phyloP scores from a whole-genome alignment of 2,329 filamentous ascomycete species.

The Scedosporium boydii region DNA sequence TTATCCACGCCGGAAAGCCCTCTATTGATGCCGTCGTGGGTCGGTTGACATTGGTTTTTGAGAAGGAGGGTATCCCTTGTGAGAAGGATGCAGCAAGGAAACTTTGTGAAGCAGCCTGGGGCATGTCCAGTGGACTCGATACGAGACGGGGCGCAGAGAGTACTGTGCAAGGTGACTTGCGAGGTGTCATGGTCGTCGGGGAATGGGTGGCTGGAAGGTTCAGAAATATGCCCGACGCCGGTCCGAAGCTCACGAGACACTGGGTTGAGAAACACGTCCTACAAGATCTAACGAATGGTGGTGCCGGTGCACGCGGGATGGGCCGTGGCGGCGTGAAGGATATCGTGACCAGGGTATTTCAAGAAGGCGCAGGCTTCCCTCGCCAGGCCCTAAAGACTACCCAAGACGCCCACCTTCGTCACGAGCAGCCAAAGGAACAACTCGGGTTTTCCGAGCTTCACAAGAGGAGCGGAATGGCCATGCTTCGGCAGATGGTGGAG shows the following conservation, averaged over 20 bases:
- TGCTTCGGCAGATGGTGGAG: slow-evolving; percentile 66
- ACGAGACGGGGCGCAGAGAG: slow-evolving; percentile 58
- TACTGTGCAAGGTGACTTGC: slow-evolving; percentile 62
- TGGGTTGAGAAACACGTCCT: slow-evolving; percentile 70
- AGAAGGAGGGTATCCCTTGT: slow-evolving; percentile 78
- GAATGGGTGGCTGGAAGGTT: slow-evolving; percentile 77
- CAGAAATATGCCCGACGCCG: slow-evolving; percentile 31
- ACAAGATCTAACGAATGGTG: slow-evolving; percentile 58
- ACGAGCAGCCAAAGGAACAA: slow-evolving; percentile 47
- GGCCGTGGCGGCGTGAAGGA: slow-evolving; percentile 65
- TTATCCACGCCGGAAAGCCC: slow-evolving; percentile 85
- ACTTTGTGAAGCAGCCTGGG: slow-evolving; percentile 76
- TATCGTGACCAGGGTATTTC: slow-evolving; percentile 68
- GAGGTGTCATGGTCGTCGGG: slow-evolving; percentile 75
- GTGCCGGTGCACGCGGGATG: slow-evolving; percentile 60
- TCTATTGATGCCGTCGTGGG: slow-evolving; percentile 75
- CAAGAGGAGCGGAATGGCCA: slow-evolving; percentile 63
- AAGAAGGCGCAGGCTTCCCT: slow-evolving; percentile 69
- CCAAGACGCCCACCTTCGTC: slow-evolving; percentile 14
- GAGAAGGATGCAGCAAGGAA: slow-evolving; percentile 84
- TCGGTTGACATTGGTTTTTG: slow-evolving; percentile 74
- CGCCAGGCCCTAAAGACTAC: slow-evolving; percentile 40
- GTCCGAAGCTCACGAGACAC: slow-evolving; percentile 51
- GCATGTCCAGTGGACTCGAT: slow-evolving; percentile 63
- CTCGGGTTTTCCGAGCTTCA: slow-evolving; percentile 64